phyloP scores from a whole-genome alignment of 345 rosid genomes.

The Jatropha curcas region DNA sequence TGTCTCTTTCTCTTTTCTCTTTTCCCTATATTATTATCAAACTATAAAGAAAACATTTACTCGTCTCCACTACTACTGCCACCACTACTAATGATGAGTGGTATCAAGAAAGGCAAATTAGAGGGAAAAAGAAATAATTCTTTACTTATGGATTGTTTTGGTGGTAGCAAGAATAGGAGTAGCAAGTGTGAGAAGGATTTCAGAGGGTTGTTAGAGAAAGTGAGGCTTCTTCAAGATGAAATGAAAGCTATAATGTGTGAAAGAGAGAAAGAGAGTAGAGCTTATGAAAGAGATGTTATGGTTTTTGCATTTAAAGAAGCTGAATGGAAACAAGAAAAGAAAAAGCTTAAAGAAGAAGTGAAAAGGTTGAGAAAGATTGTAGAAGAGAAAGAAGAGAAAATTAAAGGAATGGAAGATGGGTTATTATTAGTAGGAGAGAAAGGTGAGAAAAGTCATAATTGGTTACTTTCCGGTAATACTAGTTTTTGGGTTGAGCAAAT shows the following conservation, averaged over 20 bases:
- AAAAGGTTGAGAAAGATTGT: slow-evolving; percentile 47
- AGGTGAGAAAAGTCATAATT: slow-evolving; percentile 20
- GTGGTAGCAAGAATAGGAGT: slow-evolving; percentile 43
- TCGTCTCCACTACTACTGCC: neutral
- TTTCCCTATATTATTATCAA: neutral
- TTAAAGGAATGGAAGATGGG: slow-evolving; percentile 22
- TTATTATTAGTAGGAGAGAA: slow-evolving; percentile 9
- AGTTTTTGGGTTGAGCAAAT: slow-evolving; percentile 48
- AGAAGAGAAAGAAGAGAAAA: slow-evolving; percentile 51
- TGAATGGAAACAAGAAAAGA: slow-evolving; percentile 74
- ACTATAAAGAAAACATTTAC: neutral
- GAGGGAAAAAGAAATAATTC: too few relatives aligned
- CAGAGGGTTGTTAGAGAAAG: slow-evolving; percentile 35
- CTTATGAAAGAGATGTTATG: slow-evolving; percentile 46
- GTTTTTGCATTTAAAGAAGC: slow-evolving; percentile 50
- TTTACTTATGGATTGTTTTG: slow-evolving; percentile 42
- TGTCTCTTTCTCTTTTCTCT: neutral
- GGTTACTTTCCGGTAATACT: slow-evolving; percentile 34
- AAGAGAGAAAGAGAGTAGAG: slow-evolving; percentile 44
- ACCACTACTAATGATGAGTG: neutral
- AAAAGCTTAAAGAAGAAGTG: slow-evolving; percentile 60
- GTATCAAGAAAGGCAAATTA: neutral
- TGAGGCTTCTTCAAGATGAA: slow-evolving; percentile 50
- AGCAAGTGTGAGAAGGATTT: slow-evolving; percentile 17
- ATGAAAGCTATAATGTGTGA: slow-evolving; percentile 41